Conservation (phyloP, 1,284 basidiomycete species). For the Cutaneotrichosporon sp. region DNA sequence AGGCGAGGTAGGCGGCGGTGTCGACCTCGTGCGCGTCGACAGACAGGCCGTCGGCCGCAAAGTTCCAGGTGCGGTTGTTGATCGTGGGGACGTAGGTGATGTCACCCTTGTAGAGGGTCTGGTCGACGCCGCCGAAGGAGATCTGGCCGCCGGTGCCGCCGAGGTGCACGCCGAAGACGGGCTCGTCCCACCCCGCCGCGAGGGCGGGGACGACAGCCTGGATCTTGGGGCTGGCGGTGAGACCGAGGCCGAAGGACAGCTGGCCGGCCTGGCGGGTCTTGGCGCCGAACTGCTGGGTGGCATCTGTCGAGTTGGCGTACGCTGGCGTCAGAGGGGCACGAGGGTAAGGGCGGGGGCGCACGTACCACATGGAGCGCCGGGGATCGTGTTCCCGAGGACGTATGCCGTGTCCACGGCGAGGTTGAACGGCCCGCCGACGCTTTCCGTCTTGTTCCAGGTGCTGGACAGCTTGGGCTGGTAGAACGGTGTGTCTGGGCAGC, state of each 20-base stretch:
- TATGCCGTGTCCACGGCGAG: neutral
- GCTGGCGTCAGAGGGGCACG: neutral
- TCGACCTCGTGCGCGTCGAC: neutral
- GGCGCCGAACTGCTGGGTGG: neutral
- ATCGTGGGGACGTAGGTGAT: neutral
- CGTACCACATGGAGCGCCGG: neutral
- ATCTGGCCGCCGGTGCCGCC: neutral
- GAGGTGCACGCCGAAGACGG: neutral
- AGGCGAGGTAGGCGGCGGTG: neutral
- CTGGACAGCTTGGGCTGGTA: neutral
- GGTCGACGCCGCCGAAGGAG: neutral
- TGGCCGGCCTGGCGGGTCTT: neutral
- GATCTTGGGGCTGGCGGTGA: neutral
- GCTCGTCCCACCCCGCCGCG: neutral
- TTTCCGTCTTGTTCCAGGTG: neutral
- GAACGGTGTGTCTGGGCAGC: neutral
- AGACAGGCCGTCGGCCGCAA: neutral
- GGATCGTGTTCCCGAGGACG: neutral
- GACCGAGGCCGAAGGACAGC: neutral
- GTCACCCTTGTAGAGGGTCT: neutral
- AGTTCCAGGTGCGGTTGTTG: slow-evolving; percentile 2
- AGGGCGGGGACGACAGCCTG: neutral
- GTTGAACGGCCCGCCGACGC: neutral
- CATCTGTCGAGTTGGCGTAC: neutral
- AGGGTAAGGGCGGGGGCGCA: neutral